Evolutionary conservation across 1,284 basidiomycete genomes (phyloP), one percentile per base, ranked within the genome.

Genomic region (Sanghuangporus weigelae): DNA sequence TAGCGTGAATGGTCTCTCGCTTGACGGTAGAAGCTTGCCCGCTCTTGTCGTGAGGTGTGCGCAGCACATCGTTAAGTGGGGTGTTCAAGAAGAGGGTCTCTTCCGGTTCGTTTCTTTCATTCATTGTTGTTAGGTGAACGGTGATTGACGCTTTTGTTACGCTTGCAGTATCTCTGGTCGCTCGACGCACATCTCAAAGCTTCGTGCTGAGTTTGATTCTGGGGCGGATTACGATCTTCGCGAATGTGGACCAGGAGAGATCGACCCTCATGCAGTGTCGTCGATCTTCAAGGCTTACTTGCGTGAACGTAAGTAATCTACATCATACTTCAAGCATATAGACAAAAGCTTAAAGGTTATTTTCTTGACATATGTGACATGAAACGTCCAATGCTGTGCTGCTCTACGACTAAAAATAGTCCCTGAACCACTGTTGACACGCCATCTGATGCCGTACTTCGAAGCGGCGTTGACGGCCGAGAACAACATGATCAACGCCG

Each of bases 241-340:
- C 35, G 82, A 84, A 67, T 89, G 86, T 68, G 82, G 84, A 54
- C 92, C 92, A 26, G 85, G 89, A 16, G 93, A 96, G 69, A 77
- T 96, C 38, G 94, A 96, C 72, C 94, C 94, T 42, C 93, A 96
- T 71, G 92, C 94, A 1, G 94, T 98, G 14, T 87, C 95, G 39
- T 93, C 92, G 44, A 79, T 91, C 50, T 92, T 92, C 75, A 92
- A 92, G 73, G 87, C 89, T 2, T 93, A 84, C 71, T 77, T 92
- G 56, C 89, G 90, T 59, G 90, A 92, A 80, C 75, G 90, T 91
- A 74, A 76, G 87, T 78, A 35, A 23, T 35, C 19, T 36, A 26
- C 44, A n/a, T 36, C 50, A 53, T 67, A 53, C 42, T 50, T 16
- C 49, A 57, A 35, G 12, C 44, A 11, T 44, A 49, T 21, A 59